Percentiles rank a stretch among this genome's conserved stretches.
These are phyloP conservation scores for Fonsecaea pedrosoi DNA, from an alignment of 2,329 filamentous ascomycete species.

Conservation along the genomic window DNA sequence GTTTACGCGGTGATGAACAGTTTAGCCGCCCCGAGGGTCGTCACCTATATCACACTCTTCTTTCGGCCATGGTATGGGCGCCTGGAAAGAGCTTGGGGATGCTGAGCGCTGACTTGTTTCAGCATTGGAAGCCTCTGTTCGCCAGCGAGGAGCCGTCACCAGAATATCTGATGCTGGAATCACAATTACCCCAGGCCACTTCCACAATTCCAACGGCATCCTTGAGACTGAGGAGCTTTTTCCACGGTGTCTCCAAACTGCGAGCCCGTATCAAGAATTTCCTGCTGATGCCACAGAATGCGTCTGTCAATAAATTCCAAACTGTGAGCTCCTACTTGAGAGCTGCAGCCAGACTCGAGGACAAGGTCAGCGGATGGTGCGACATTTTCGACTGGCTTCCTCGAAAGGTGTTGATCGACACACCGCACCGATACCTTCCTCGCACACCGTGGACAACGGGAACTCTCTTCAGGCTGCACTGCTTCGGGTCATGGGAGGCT, in stretches of 20 bases:
- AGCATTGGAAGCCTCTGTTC: constrained; percentile 34
- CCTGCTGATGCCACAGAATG: constrained; percentile 11
- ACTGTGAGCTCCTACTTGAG: constrained; percentile 24
- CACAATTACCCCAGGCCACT: constrained; percentile 28
- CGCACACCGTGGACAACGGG: constrained; percentile 24
- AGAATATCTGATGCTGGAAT: constrained; percentile 30
- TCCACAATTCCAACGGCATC: constrained; percentile 19
- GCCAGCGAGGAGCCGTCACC: constrained; percentile 29
- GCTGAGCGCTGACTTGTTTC: constrained; percentile 19
- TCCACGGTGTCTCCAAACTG: constrained; percentile 32
- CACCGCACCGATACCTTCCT: not conserved
- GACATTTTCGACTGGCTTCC: constrained; percentile 28
- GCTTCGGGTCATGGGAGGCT: constrained; percentile 26
- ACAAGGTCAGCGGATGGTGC: constrained; percentile 31
- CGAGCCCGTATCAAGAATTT: constrained; percentile 33
- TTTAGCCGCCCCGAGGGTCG: constrained; percentile 27
- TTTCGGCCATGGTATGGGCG: constrained; percentile 31
- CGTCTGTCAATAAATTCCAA: constrained; percentile 8
- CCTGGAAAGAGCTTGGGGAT: constrained; percentile 8
- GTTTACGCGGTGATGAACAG: constrained; percentile 29
- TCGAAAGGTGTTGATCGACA: constrained; percentile 18
- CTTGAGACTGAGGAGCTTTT: constrained; percentile 24
- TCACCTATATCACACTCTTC: constrained; percentile 26
- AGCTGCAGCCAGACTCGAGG: constrained; percentile 27
- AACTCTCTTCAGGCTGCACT: constrained; percentile 23